These are phyloP conservation scores for Datura wrightii DNA, from an alignment of 257 asterid species.

Conservation along the genomic window DNA sequence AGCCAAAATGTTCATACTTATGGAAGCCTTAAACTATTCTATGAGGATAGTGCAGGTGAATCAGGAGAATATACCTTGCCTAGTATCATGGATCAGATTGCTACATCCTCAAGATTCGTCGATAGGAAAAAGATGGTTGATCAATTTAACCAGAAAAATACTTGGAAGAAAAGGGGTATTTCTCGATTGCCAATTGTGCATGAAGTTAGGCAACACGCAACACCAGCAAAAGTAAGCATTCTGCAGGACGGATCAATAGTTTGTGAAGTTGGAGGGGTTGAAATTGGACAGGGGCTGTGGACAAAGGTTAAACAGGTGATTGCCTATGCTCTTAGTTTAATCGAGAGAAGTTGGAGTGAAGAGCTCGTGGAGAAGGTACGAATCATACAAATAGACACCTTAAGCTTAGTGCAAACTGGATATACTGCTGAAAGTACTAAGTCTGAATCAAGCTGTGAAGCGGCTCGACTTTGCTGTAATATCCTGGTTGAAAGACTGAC, in stretches of 20 bases:
- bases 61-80: constrained; percentile 57
- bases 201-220: constrained; percentile 49
- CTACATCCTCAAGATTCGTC: constrained; percentile 44
- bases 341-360: constrained; percentile 54
- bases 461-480: constrained; percentile 68
- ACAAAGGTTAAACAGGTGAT: constrained; percentile 74
- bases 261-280: constrained; percentile 82
- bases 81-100: constrained; percentile 63
- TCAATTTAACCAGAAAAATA: constrained; percentile 48
- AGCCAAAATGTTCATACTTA: constrained; percentile 56
- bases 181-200: constrained; percentile 68
- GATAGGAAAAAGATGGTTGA: constrained; percentile 46
- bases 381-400: constrained; percentile 73
- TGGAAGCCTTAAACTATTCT: constrained; percentile 58
- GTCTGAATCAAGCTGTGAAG: constrained; percentile 81
- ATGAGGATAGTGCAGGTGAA: constrained; percentile 48
- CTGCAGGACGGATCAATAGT: constrained; percentile 68
- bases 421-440: constrained; percentile 78
- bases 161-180: constrained; percentile 73
- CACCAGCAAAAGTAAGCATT: constrained; percentile 74
- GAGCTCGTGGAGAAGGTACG: constrained; percentile 66
- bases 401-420: constrained; percentile 76
- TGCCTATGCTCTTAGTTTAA: constrained; percentile 62
- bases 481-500: constrained; percentile 61
- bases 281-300: constrained; percentile 81